Base-by-base conservation (phyloP, 108 stramenopile genomes). In the Cyclotella baltica region DNA sequence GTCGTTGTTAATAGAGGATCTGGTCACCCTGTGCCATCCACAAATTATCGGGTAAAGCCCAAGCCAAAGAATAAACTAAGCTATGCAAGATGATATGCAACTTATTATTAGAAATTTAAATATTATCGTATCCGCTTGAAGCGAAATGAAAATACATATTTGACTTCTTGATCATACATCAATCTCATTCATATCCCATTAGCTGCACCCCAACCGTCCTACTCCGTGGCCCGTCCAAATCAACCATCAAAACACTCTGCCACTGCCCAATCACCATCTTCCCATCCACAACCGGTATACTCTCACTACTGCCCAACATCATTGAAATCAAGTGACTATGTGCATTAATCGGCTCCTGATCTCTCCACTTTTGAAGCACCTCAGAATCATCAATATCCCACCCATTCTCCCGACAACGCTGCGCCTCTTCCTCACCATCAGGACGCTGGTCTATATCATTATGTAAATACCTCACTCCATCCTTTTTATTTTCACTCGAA, bases 311-410 rank as follows among this genome's bases (percentile, higher is more conserved):
- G 10, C 95, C 95, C 59, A 91, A 56, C 71, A 93, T 70, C 90
- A 96, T 96, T 33, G 83, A 84, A 33, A 91, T 68, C 58, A 96
- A 73, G 83, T 96, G 95, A 47, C 90, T 91, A 75, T 96, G 95
- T 11, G 95, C 92, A 83, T 96, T 96, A 53, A 96, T 93, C 15
- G 95, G 95, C 71, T 96, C 95, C 68, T 96, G 95, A 57, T 83
- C 90, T 59, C 92, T 78, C 95, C 95, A 96, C 57, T 77, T 78
- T 75, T 86, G 76, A 52, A 93, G 66, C 73, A 64, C 38, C 9
- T 72, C 84, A 11, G 87, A 74, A 76, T 92, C 76, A 51, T 90
- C 89, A 85, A 95, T 88, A 71, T 92, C 83, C 94, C 94, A 95
- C 58, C 91, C 94, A 83, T 95, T 95, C 19, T 90, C 90, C 4